Conservation (phyloP, 257 asterid genomes). For the Lavandula angustifolia region DNA sequence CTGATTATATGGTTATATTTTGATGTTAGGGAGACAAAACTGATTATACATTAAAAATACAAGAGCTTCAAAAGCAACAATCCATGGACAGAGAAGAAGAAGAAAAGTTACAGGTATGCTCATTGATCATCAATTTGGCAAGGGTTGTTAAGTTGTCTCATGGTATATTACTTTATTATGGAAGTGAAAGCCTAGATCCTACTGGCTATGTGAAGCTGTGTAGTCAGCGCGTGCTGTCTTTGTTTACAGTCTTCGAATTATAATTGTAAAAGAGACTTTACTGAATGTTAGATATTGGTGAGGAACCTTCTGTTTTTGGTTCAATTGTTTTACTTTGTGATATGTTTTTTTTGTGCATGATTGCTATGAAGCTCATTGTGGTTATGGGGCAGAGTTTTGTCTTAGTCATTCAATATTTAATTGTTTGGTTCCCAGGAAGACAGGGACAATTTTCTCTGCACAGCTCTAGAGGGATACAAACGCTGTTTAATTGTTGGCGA, state of each 20-base stretch:
- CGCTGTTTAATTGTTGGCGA: constrained; percentile 88
- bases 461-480: constrained; percentile 84
- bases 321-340: constrained; percentile 19
- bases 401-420: constrained; percentile 28
- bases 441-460: constrained; percentile 75
- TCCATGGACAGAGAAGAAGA: constrained; percentile 89
- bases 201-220: constrained; percentile 18
- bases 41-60: constrained; percentile 76
- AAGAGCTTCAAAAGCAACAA: constrained; percentile 87
- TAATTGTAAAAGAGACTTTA: background rate
- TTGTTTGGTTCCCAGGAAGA: constrained; percentile 71
- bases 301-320: constrained; percentile 8
- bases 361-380: constrained; percentile 32
- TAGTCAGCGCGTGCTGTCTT: constrained; percentile 16
- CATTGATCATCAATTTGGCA: constrained; percentile 24
- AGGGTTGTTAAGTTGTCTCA: constrained; percentile 14
- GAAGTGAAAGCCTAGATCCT: constrained; percentile 22
- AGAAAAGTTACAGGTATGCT: constrained; percentile 74
- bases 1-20: constrained; percentile 34
- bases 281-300: constrained; percentile 1
- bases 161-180: constrained; percentile 17
- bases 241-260: constrained; percentile 24
- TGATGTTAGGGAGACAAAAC: constrained; percentile 74
- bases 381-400: background rate
- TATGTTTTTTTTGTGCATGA: too few relatives aligned